Percentiles rank a stretch among this genome's conserved stretches.
Conservation (phyloP, 306 rosid genomes). For the Corylus heterophylla region DNA sequence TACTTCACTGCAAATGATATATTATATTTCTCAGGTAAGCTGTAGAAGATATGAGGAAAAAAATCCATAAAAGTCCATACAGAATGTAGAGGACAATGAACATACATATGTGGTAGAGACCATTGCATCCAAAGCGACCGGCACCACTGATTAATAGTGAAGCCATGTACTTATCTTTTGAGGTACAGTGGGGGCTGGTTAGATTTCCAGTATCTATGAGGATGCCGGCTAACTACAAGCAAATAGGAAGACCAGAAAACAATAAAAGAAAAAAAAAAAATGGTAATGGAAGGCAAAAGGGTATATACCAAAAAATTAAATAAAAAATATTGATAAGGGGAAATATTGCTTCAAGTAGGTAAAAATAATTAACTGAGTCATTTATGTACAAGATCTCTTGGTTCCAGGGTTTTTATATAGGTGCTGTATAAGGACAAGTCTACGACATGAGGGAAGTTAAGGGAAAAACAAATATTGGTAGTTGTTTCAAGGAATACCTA, state of each 20-base stretch:
- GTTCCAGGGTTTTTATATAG: not conserved
- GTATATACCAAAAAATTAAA: not conserved
- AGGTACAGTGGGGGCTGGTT: conserved; percentile 48
- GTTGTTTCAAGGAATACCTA: not conserved
- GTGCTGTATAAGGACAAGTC: not conserved
- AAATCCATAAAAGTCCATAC: not conserved
- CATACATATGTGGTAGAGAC: conserved; percentile 73
- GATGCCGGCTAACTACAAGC: conserved; percentile 72
- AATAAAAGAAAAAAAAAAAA: not conserved
- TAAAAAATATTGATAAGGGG: not conserved
- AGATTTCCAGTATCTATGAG: conserved; percentile 70
- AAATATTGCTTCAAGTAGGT: not conserved
- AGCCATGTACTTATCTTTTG: conserved; percentile 78
- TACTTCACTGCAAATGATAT: conserved; percentile 59
- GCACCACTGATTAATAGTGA: conserved; percentile 82
- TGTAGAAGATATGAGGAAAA: not conserved
- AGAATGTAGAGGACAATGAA: not conserved
- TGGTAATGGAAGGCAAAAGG: not conserved
- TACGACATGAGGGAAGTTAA: not conserved
- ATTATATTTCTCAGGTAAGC: not conserved
- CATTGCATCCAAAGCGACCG: conserved; percentile 80
- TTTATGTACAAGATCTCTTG: not conserved
- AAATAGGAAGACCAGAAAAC: conserved; percentile 11
- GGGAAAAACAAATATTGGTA: not conserved
- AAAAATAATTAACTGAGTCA: not conserved